A percentile compares a stretch with the other conserved stretches of the same genome.
Evolutionary conservation across 441 rosid species (phyloP).

Genomic region (Eutrema salsugineum): DNA sequence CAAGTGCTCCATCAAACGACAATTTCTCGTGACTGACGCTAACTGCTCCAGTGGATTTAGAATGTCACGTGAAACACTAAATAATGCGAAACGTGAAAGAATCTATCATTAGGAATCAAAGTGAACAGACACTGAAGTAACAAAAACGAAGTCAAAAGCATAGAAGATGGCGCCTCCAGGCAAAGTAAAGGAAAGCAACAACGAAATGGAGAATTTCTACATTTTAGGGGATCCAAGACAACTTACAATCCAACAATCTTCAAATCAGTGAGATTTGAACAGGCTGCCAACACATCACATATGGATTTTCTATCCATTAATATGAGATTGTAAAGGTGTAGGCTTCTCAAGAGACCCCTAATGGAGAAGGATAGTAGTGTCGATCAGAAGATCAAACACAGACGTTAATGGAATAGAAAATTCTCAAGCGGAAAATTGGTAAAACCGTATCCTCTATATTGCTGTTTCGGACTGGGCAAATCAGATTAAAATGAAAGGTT

Average conservation of each 20-base stretch:
- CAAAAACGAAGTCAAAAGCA: background rate
- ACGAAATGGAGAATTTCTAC: background rate
- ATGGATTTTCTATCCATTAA: slow-evolving; percentile 54
- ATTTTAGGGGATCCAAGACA: background rate
- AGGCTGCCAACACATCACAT: slow-evolving; percentile 56
- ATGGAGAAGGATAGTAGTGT: slow-evolving; percentile 14
- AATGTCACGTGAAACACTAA: slow-evolving; percentile 29
- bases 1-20: slow-evolving; percentile 72
- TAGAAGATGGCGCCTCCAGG: background rate
- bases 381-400: slow-evolving; percentile 5
- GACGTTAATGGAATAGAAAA: background rate
- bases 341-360: slow-evolving; percentile 67
- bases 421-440: background rate
- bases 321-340: slow-evolving; percentile 73
- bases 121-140: background rate
- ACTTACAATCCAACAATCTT: slow-evolving; percentile 90
- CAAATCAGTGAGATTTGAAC: slow-evolving; percentile 70
- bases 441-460: slow-evolving; percentile 39
- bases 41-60: slow-evolving; percentile 63
- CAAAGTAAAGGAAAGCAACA: background rate
- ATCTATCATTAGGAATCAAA: slow-evolving; percentile 1
- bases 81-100: background rate
- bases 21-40: slow-evolving; percentile 53
- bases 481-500: background rate
- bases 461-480: slow-evolving; percentile 47